Conservation (phyloP, 73 alveolate genomes). For the Tetrahymena elliotti region DNA sequence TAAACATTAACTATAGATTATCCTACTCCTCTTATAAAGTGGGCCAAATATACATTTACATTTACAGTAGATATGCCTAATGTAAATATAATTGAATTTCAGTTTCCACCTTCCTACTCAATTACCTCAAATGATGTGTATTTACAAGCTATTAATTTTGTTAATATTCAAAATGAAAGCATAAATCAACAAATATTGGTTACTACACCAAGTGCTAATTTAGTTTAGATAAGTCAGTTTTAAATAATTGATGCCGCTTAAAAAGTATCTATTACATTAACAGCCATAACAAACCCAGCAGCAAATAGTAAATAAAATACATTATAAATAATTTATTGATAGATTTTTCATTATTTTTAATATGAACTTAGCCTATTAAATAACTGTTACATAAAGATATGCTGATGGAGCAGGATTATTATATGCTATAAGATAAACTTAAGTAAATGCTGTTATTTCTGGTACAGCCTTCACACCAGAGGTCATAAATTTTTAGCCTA, state of each 20-base stretch:
- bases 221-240: not conserved
- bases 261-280: constrained; percentile 2
- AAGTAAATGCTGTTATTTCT: not conserved
- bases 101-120: constrained; percentile 14
- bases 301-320: not conserved
- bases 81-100: not conserved
- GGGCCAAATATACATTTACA: constrained; percentile 20
- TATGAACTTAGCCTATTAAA: not conserved
- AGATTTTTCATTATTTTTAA: not conserved
- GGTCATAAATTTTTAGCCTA: not conserved
- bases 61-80: constrained; percentile 13
- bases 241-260: not conserved
- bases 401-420: not conserved
- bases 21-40: not conserved
- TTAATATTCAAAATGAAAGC: constrained; percentile 7
- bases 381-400: not conserved
- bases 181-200: not conserved
- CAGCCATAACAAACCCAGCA: constrained; percentile 17
- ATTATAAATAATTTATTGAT: not conserved
- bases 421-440: not conserved
- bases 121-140: not conserved
- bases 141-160: not conserved
- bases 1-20: not conserved
- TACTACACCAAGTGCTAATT: not conserved
- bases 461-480: not conserved